These are phyloP conservation scores for Guadua angustifolia DNA, from an alignment of 176 grass and related monocot genomes.

Conservation along the genomic window DNA sequence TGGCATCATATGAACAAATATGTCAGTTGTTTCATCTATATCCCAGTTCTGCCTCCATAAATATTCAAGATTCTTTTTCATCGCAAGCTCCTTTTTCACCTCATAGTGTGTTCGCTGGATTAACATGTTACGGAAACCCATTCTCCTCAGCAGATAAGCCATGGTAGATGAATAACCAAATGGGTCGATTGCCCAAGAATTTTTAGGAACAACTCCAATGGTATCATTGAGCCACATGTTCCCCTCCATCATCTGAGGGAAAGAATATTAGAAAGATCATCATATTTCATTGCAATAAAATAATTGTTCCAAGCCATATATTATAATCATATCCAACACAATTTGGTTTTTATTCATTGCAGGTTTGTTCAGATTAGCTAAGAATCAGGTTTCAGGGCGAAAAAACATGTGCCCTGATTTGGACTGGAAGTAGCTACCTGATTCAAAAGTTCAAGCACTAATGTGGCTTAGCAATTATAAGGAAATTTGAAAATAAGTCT, in stretches of 20 bases:
- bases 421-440: no score
- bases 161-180: constrained; percentile 99
- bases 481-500: neutral
- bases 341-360: neutral
- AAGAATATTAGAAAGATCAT: constrained; percentile 33
- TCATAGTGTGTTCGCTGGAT: constrained; percentile 99
- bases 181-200: constrained; percentile 97
- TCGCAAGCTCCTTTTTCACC: constrained; percentile 92
- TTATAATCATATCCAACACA: neutral
- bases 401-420: no score
- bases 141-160: constrained; percentile 88
- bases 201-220: constrained; percentile 89
- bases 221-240: constrained; percentile 96
- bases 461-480: neutral
- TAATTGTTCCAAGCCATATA: constrained; percentile 24
- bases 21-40: constrained; percentile 85
- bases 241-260: constrained; percentile 91
- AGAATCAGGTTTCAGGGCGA: no score
- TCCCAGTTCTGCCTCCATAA: constrained; percentile 99
- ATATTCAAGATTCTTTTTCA: constrained; percentile 85
- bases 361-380: neutral
- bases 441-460: no score
- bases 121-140: constrained; percentile 97
- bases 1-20: constrained; percentile 99
- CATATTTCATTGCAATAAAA: constrained; percentile 27